phyloP scores from a whole-genome alignment of 2,329 filamentous ascomycete species.

The Elsinoe batatas region DNA sequence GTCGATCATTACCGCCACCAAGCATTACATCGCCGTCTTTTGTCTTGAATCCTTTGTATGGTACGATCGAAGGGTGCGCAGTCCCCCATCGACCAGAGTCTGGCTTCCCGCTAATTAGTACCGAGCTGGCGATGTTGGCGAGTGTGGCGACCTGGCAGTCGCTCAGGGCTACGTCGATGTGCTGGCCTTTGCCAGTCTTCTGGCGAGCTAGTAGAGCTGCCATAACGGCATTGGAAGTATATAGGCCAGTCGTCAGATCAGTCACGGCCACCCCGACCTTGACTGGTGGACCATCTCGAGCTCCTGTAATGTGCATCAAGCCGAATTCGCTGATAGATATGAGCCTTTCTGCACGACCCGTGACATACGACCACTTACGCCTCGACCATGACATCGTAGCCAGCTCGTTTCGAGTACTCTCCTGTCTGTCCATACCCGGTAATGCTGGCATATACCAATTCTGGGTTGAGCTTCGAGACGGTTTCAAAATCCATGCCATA shows the following conservation, averaged over 20 bases:
- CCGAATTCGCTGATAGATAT: conserved; percentile 59
- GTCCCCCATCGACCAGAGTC: conserved; percentile 93
- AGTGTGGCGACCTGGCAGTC: conserved; percentile 93
- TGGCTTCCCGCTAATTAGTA: conserved; percentile 74
- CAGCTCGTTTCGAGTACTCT: conserved; percentile 74
- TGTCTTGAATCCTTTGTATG: conserved; percentile 73
- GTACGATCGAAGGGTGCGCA: conserved; percentile 95
- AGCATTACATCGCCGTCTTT: conserved; percentile 53
- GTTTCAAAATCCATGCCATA: conserved; percentile 84
- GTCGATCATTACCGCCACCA: conserved; percentile 53
- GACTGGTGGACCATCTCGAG: conserved; percentile 77
- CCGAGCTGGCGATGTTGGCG: conserved; percentile 90
- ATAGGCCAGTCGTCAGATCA: conserved; percentile 87
- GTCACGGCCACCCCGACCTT: conserved; percentile 98
- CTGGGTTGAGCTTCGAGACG: conserved; percentile 69
- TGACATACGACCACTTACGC: conserved; percentile 40
- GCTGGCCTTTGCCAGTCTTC: conserved; percentile 71
- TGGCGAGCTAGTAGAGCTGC: conserved; percentile 72
- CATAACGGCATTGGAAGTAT: conserved; percentile 93
- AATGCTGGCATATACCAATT: conserved; percentile 87
- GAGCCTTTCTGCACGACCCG: background rate
- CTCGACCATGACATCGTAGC: conserved; percentile 99
- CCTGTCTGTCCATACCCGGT: conserved; percentile 96
- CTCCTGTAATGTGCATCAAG: conserved; percentile 95
- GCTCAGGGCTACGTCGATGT: conserved; percentile 82